A percentile compares a stretch with the other conserved stretches of the same genome.
Conservation (phyloP, 2,329 filamentous ascomycete species). For the Cadophora gregata region DNA sequence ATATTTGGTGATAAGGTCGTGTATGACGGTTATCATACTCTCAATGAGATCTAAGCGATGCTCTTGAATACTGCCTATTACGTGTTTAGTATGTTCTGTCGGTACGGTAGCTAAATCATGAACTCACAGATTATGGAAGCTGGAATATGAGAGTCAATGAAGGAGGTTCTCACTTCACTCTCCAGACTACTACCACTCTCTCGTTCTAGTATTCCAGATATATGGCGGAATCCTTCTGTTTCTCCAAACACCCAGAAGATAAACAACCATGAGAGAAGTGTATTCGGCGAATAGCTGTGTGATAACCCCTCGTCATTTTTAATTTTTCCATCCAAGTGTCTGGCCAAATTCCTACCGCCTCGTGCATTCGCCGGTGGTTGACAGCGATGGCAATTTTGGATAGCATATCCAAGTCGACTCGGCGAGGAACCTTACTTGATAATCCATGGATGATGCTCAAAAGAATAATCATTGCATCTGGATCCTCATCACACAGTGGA, state of each 20-base stretch:
- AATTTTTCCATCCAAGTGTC: slow-evolving; percentile 33
- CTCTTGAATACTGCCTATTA: slow-evolving; percentile 19
- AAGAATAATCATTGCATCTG: slow-evolving; percentile 30
- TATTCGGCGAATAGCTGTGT: slow-evolving; percentile 18
- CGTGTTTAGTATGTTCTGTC: slow-evolving; percentile 5
- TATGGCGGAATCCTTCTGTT: slow-evolving; percentile 22
- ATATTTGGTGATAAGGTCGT: slow-evolving; percentile 23
- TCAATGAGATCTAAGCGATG: slow-evolving; percentile 16
- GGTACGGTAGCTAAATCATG: background rate
- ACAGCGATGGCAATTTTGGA: slow-evolving; percentile 26
- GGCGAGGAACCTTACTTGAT: slow-evolving; percentile 30
- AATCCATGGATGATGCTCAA: slow-evolving; percentile 34
- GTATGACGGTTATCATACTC: slow-evolving; percentile 5
- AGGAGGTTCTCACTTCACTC: slow-evolving; percentile 5
- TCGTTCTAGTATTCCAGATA: slow-evolving; percentile 20
- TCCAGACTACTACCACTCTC: slow-evolving; percentile 25
- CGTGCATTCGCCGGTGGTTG: slow-evolving; percentile 26
- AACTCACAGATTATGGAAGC: slow-evolving; percentile 23
- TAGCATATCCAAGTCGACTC: slow-evolving; percentile 27
- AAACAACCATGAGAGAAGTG: slow-evolving; percentile 22
- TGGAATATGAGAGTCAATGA: slow-evolving; percentile 18
- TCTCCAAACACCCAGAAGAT: slow-evolving; percentile 31
- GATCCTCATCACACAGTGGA: slow-evolving; percentile 26
- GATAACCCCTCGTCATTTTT: slow-evolving; percentile 15
- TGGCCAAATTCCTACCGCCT: slow-evolving; percentile 26